Evolutionary conservation across 257 asterid genomes (phyloP), one percentile per base, ranked within the genome.

Genomic region (Lycium barbarum): DNA sequence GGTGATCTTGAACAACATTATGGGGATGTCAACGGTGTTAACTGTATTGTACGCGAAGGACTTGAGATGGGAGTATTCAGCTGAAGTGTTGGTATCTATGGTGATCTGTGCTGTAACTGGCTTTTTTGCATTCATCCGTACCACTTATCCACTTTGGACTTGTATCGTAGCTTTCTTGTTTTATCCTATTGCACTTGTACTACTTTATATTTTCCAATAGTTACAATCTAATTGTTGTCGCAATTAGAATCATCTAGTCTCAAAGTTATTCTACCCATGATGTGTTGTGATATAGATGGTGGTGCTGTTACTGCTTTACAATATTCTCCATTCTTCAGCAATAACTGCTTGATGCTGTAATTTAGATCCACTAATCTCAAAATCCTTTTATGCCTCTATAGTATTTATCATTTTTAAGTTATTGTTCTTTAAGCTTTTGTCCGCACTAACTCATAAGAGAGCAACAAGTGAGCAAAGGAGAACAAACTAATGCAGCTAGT

Each of bases 1-100:
- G 66, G 94, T 89, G 58, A 90, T 92, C 61, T 90, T 92, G 95
- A 93, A 90, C 95, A 93, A 92, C 87, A 82, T 92, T 3, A 82
- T 89, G 12, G 95, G 95, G 53, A 62, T 93, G 88, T 86, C 90
- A 53, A 83, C 91, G 10, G 73, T 92, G 88, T 55, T 92, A 84
- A 89, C 89, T 13, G 89, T 91, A 3, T 90, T 93, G 43, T 91
- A 87, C 45, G 93, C 90, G 9, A 93, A 91, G 80, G 93, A 88
- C 40, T 87, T 93, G 86, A 86, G 87, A 7, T 93, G 94, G 92
- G 87, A 93, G 84, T 93, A 91, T 79, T 89, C 97, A 74, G 92
- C 93, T 66, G 94, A 93, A 84, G 93, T 93, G 74, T 88, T 91
- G 38, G 88, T 92, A 6, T 70, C 91, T 5, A 66, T 90, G 85